Base-by-base conservation (phyloP, 371 early-diverging fungal genomes). In the Rhizopus sp. region DNA sequence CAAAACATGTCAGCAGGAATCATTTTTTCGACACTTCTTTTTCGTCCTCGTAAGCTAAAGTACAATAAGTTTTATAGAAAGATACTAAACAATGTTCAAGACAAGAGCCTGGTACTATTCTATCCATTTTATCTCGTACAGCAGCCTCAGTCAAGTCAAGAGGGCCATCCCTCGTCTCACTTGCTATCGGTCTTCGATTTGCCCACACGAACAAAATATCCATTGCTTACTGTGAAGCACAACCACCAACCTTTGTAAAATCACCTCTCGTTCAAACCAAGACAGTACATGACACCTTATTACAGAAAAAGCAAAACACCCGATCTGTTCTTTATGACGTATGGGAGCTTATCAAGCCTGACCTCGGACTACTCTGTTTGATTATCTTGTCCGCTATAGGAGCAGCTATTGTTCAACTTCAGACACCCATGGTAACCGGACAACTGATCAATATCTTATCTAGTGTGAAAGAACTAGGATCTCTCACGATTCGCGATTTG, bases 371-470 rank as follows among this genome's bases (percentile, higher is more conserved):
- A 23, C 61, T 88, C 16, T 49, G 70, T 5, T 75, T 75, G 29
- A 87, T 88, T 6, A 60, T 81, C 3, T 17, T 81, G 32, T 84
- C 88, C 1, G 86, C 89, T 3, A 61, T 85, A 0, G 88, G 82
- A 7, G 85, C 86, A 3, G 91, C 93, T 4, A 63, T 80, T 9
- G 75, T 88, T 42, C 88, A 85, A 53, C 64, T 93, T 33, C 76
- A 78, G 58, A 86, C 86, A 37, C 93, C 93, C 0, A 44, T 83
- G 5, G 83, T 88, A 17, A 90, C 87, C 1, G 93, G 93, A 16
- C 79, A 91, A 38, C 69, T 93, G 41, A 84, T 92, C 51, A 84
- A 85, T 44, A 81, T 83, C 29, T 79, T 93, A 8, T 81, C 85
- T 2, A 78, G 77, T 53, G 50, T 63, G 0, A 52, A 66, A 12